These are phyloP conservation scores for Plasmodium inui DNA, from an alignment of 169 alveolate species.

Conservation along the genomic window DNA sequence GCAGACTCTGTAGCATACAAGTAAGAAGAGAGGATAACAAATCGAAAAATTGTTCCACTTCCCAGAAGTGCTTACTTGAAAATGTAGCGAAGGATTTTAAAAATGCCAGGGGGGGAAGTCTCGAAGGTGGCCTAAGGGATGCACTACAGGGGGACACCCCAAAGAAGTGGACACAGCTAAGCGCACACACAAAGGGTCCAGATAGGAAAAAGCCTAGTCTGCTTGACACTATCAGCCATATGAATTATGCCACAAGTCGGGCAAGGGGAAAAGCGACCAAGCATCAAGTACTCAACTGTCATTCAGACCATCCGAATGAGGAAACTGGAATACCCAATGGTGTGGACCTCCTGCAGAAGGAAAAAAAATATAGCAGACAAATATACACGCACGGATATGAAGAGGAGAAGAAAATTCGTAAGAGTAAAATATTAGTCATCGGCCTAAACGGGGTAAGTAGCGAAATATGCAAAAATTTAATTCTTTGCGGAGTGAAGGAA, in stretches of 20 bases:
- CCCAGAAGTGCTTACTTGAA: background rate
- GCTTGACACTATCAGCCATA: background rate
- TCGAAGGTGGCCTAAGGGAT: background rate
- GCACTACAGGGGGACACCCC: background rate
- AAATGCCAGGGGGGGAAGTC: background rate
- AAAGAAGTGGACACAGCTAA: background rate
- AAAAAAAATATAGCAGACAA: conserved; percentile 94
- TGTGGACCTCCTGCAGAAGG: conserved; percentile 25
- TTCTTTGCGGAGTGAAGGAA: conserved; percentile 52
- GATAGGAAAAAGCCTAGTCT: background rate
- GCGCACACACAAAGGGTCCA: background rate
- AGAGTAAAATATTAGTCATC: conserved; percentile 93
- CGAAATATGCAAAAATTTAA: conserved; percentile 78
- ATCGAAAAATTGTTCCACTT: background rate
- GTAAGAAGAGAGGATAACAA: background rate
- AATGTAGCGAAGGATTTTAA: background rate
- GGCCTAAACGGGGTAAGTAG: conserved; percentile 96
- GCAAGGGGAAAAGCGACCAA: background rate
- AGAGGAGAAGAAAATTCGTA: conserved; percentile 95
- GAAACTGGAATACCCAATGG: background rate
- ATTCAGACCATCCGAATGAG: background rate
- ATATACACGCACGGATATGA: conserved; percentile 98
- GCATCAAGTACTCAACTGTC: background rate
- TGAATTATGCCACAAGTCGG: background rate
- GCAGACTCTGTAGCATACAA: conserved; percentile 6